Base-by-base conservation (phyloP, 192 early-diverging fungal species). In the Podila verticillata region DNA sequence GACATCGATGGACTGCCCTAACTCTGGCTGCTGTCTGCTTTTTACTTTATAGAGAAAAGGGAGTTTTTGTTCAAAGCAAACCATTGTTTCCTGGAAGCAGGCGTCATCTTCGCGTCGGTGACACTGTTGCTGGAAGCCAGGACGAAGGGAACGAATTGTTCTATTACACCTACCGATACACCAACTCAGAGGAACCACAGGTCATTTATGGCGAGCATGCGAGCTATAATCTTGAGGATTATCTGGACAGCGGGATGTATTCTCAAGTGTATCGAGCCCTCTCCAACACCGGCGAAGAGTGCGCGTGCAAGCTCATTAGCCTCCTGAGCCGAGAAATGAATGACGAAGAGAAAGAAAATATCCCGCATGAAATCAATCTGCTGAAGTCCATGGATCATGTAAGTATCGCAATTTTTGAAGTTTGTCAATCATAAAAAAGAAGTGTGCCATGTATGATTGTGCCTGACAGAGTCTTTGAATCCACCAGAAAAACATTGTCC, bases 231-330 rank as follows among this genome's bases (percentile, higher is more conserved):
- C 39, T 72, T 5, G 70, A 49, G 5, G 22, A 51, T 22, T 7
- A 32, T 22, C n/a, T 80, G 28, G 77, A 19, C 28, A 31, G 48
- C 4, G 77, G 77, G 1, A n/a, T 22, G 26, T 72, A 63, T 26
- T 47, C 77, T 13, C 9, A 29, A 22, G 77, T 80, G 15, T 63
- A 48, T 44, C 66, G 19, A n/a, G 77, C 70, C 8, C 26, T 9
- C 8, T 66, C 68, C n/a, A 5, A n/a, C 2, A 49, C 47, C 10
- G 47, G 48, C 4, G 26, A 36, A 12, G 3, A 63, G 68, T 58
- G 51, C 17, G 75, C 75, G 12, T 80, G 77, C 56, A 80, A 80
- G 48, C 58, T 47, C 22, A 51, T 68, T 44, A 35, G 72, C 36
- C 22, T 29, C 4, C 5, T 63, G 2, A 60, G 29, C 22, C 51